Conservation (phyloP, 306 rosid species). For the Acacia confusa region DNA sequence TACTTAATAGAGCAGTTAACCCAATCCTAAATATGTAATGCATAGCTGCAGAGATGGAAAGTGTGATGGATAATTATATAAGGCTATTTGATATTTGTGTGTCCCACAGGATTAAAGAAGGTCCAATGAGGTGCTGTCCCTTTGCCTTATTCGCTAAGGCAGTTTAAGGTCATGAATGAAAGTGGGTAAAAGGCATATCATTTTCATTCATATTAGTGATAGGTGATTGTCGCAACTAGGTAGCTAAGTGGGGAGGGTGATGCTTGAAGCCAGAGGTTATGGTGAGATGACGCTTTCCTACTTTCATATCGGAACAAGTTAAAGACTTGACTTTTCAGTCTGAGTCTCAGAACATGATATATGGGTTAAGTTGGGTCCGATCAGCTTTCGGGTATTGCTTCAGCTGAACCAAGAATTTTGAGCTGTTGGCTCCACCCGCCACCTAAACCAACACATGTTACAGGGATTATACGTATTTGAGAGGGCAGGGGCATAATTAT, state of each 20-base stretch:
- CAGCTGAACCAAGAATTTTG: background rate
- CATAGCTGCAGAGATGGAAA: background rate
- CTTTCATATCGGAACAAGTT: background rate
- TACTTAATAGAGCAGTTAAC: conserved; percentile 26
- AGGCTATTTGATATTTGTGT: background rate
- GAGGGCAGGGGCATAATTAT: background rate
- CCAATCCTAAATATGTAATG: background rate
- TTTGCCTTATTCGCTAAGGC: background rate
- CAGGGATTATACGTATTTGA: background rate
- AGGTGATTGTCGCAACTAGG: background rate
- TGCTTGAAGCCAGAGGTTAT: conserved; percentile 4
- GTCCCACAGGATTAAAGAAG: background rate
- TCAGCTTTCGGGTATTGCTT: background rate
- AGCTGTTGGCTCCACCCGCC: background rate
- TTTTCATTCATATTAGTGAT: background rate
- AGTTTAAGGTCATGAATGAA: background rate
- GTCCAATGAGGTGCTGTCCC: background rate
- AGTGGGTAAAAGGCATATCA: background rate
- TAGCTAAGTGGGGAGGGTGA: background rate
- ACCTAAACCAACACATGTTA: background rate
- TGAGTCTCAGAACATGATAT: background rate
- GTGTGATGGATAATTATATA: too few relatives aligned
- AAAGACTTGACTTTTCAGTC: background rate
- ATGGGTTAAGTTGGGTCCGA: background rate
- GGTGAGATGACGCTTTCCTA: background rate